Percentiles rank a stretch among this genome's conserved stretches.
Evolutionary conservation across 345 rosid genomes (phyloP).

Genomic region (Eucalyptus regnans): DNA sequence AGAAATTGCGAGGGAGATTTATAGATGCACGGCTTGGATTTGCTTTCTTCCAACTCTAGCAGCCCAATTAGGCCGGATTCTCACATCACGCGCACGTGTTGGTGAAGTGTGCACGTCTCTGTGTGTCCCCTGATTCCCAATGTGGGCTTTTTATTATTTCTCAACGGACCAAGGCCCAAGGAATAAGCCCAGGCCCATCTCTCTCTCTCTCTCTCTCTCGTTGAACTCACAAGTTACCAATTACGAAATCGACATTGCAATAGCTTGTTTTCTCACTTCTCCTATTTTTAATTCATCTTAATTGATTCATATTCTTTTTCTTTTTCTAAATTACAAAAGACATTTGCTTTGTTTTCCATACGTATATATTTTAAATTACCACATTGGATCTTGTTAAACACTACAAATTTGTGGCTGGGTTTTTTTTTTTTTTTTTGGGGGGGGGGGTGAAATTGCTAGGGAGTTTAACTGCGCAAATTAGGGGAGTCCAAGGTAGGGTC

Average conservation of each 20-base stretch:
- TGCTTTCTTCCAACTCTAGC: neutral
- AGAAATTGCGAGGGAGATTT: neutral
- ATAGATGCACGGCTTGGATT: neutral
- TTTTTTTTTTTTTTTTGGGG: too few species aligned
- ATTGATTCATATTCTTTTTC: too few species aligned
- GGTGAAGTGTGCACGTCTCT: neutral
- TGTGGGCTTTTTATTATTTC: neutral
- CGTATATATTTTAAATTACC: neutral
- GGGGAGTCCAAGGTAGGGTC: neutral
- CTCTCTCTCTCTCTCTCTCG: too few species aligned
- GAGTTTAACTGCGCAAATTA: neutral
- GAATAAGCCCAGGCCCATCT: neutral
- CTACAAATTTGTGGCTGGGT: too few species aligned
- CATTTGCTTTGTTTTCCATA: too few species aligned
- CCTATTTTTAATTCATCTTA: too few species aligned
- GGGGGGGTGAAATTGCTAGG: neutral
- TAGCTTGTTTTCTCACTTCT: neutral
- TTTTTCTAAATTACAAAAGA: too few species aligned
- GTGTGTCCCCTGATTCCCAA: neutral
- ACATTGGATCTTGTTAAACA: neutral
- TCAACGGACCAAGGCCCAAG: neutral
- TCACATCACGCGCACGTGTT: neutral
- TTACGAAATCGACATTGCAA: too few species aligned
- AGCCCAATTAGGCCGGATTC: neutral
- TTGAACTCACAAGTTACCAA: too few species aligned